phyloP scores from a whole-genome alignment of 805 yeast genomes.

The Gaillardinia entomophila region DNA sequence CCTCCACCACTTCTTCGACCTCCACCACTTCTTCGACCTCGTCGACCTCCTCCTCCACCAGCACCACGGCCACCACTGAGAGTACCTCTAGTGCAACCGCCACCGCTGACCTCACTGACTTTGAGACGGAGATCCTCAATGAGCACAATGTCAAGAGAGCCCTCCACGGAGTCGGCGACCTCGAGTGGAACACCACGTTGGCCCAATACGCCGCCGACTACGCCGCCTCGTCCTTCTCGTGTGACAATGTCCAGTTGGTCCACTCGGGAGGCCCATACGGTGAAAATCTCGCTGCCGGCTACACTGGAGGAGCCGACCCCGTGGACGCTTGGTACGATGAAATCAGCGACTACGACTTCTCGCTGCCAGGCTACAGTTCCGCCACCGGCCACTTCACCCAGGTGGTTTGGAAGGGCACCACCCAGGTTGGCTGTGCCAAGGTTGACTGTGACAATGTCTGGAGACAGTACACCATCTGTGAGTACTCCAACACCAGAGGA shows the following conservation, averaged over 20 bases:
- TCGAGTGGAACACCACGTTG: constrained; percentile 29
- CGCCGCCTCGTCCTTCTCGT: constrained; percentile 48
- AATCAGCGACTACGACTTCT: constrained; percentile 49
- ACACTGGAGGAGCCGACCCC: constrained; percentile 47
- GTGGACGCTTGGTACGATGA: constrained; percentile 76
- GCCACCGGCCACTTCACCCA: constrained; percentile 78
- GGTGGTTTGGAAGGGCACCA: constrained; percentile 59
- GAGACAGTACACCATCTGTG: constrained; percentile 66
- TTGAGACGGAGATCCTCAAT: constrained; percentile 24
- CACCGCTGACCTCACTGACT: constrained; percentile 9
- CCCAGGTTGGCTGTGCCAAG: constrained; percentile 62
- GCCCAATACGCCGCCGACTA: constrained; percentile 33
- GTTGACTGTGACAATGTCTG: constrained; percentile 42
- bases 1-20: constrained; percentile 5
- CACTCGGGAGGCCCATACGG: constrained; percentile 70
- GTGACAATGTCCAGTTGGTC: constrained; percentile 52
- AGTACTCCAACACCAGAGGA: constrained; percentile 52
- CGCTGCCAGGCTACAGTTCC: constrained; percentile 44
- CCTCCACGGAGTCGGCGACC: constrained; percentile 23
- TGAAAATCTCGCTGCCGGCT: constrained; percentile 73
- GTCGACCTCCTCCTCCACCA: constrained; percentile 5
- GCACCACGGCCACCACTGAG: constrained; percentile 11
- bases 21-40: constrained; percentile 9
- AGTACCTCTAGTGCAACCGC: no score
- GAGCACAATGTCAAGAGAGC: constrained; percentile 35